A percentile compares a stretch with the other conserved stretches of the same genome.
phyloP scores from a whole-genome alignment of 768 basidiomycete species.

The Lanmaoa rubissima region DNA sequence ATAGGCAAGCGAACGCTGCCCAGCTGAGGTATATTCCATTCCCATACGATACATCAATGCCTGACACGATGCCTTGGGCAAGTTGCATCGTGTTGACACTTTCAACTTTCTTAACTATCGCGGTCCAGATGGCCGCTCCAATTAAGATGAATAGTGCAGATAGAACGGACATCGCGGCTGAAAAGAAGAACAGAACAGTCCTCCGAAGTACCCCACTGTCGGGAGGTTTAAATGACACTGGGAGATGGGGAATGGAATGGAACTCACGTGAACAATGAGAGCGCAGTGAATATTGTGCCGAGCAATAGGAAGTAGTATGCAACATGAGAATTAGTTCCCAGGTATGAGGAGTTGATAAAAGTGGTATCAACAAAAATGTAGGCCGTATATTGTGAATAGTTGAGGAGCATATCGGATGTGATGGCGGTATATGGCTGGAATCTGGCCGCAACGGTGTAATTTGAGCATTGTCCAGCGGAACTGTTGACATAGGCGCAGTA shows the following conservation, averaged over 20 bases:
- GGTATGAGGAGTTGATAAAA: conserved; percentile 58
- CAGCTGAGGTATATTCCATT: conserved; percentile 65
- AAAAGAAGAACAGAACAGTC: conserved; percentile 64
- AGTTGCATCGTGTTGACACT: conserved; percentile 54
- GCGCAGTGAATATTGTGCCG: conserved; percentile 62
- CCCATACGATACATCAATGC: conserved; percentile 63
- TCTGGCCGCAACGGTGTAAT: conserved; percentile 52
- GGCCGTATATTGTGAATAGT: conserved; percentile 57
- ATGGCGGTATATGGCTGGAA: conserved; percentile 67
- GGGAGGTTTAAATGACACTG: conserved; percentile 1
- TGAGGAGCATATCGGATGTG: conserved; percentile 62
- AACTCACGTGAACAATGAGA: conserved; percentile 68
- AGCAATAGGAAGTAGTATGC: conserved; percentile 77
- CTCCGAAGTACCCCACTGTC: conserved; percentile 65
- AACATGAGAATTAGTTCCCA: conserved; percentile 60
- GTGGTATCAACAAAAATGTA: conserved; percentile 51
- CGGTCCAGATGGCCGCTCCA: conserved; percentile 76
- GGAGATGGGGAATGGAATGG: neutral
- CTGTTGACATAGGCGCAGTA: conserved; percentile 70
- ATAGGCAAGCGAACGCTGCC: conserved; percentile 69
- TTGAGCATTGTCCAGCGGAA: conserved; percentile 62
- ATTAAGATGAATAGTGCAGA: conserved; percentile 64
- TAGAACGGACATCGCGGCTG: conserved; percentile 58
- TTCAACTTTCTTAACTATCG: conserved; percentile 62
- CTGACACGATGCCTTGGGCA: conserved; percentile 44